Evolutionary conservation across 164 flowering plant species (phyloP), one percentile per base, ranked within the genome.

Genomic region (Annona squamosa): DNA sequence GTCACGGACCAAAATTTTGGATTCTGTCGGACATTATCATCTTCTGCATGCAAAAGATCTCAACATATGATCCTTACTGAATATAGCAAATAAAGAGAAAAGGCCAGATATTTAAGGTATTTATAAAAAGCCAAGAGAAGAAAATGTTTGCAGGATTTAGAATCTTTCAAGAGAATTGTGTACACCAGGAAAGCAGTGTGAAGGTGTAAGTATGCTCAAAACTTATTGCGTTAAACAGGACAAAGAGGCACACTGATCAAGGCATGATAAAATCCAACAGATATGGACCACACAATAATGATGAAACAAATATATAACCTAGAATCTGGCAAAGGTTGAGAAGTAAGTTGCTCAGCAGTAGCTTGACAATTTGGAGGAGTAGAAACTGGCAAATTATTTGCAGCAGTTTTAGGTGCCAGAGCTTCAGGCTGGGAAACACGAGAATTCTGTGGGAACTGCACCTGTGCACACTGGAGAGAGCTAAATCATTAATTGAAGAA

Each of bases 401-500:
- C 69, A 43, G 74, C 80, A 71, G 71, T 70, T 69, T 66, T 71
- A 41, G 83, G 18, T 6, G 79, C 5, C 44, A 81, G 78, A 65
- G 47, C 70, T 76, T 77, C 80, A 48, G 87, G 74, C 62, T 85
- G 75, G 6, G 56, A 48, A 65, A 77, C 78, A 71, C 7, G 75
- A 62, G 90, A 76, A 67, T 86, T 81, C 79, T 86, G 90, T 81
- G 92, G 88, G 80, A 95, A 95, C 73, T 95, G 78, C 44, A 95
- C 94, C 42, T 93, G 91, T 57, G 96, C 87, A 85, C 83, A 89
- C 99, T 95, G 88, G 46, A 65, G 10, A 65, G 45, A 65, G 48
- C 4, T 45, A 48, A 47, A 66, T 52, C 59, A 52, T 52, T 52
- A 52, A 10, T 52, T 52, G 13, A 52, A 52, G 9, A 7, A 10